Base-by-base conservation (phyloP, 2,329 filamentous ascomycete genomes). In the Lasiodiplodia gonubiensis region DNA sequence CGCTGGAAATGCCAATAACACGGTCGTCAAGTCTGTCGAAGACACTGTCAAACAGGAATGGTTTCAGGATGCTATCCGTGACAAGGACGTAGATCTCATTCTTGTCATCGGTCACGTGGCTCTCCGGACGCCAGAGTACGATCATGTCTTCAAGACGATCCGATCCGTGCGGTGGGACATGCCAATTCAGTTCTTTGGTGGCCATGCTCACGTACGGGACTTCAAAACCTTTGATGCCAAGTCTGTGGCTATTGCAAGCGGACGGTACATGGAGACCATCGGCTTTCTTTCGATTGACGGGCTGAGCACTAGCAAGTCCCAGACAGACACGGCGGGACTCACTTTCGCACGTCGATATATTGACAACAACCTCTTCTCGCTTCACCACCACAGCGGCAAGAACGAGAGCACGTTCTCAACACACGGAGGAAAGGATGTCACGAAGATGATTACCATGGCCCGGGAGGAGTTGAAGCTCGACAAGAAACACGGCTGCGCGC, bases 201-300 rank as follows among this genome's bases (percentile, higher is more conserved):
- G 94, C 0, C 94, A 98, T 75, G 89, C 89, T 1, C 94, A 98
- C 76, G 92, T 97, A 55, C 89, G 94, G 10, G 93, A 97, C 75
- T 92, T 92, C 72, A 87, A 87, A 49, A 88, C 86, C 68, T 97
- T 92, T 73, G 94, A 97, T 77, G 86, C 86, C 48, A 89, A 88
- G 65, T 88, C 94, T 0, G 89, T 91, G 70, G 94, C 90, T 0
- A 83, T 98, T 5, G 93, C 93, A 49, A 95, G 92, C 72, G 94
- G 94, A 4, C 87, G 94, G 0, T 98, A 97, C 78, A 91, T 97
- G 83, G 94, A 98, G 81, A 97, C 94, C 0, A 90, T 98, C 60
- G 94, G 94, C 2, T 98, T 95, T 86, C 89, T 95, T 86, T 97
- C 93, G 0, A 88, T 97, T 54, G 86, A 90, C 67, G 92, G 92